A percentile compares a stretch with the other conserved stretches of the same genome.
Evolutionary conservation across 2,329 filamentous ascomycete genomes (phyloP).

Genomic region (Lachnellula cervina): DNA sequence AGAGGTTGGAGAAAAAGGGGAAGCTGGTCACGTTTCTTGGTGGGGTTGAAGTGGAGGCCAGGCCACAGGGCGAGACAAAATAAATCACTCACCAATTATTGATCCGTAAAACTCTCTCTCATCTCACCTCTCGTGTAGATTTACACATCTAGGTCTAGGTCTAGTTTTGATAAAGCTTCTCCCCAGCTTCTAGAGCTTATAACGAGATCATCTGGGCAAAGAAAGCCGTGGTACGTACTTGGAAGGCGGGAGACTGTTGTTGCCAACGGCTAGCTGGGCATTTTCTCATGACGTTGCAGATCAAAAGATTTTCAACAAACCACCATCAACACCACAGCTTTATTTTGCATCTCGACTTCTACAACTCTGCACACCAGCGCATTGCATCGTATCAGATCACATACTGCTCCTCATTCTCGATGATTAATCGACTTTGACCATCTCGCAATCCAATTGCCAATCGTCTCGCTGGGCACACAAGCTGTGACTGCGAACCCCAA

Average conservation of each 20-base stretch:
- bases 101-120: too few relatives aligned
- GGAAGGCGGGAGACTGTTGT: neutral
- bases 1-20: too few relatives aligned
- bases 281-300: neutral
- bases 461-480: constrained; percentile 19
- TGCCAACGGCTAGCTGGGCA: too few relatives aligned
- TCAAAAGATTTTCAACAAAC: neutral
- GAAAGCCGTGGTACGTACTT: neutral
- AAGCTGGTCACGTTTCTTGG: too few relatives aligned
- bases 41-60: too few relatives aligned
- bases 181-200: neutral
- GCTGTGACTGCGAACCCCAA: constrained; percentile 14
- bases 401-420: neutral
- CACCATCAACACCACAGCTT: neutral
- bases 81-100: too few relatives aligned
- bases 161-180: neutral
- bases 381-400: too few relatives aligned
- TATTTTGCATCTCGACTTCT: neutral
- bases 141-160: neutral
- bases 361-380: neutral
- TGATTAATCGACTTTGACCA: neutral
- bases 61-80: too few relatives aligned
- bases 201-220: neutral
- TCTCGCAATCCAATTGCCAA: constrained; percentile 7
- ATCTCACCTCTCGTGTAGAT: too few relatives aligned